phyloP scores from a whole-genome alignment of 2,329 filamentous ascomycete species.

The Thelonectria olida region DNA sequence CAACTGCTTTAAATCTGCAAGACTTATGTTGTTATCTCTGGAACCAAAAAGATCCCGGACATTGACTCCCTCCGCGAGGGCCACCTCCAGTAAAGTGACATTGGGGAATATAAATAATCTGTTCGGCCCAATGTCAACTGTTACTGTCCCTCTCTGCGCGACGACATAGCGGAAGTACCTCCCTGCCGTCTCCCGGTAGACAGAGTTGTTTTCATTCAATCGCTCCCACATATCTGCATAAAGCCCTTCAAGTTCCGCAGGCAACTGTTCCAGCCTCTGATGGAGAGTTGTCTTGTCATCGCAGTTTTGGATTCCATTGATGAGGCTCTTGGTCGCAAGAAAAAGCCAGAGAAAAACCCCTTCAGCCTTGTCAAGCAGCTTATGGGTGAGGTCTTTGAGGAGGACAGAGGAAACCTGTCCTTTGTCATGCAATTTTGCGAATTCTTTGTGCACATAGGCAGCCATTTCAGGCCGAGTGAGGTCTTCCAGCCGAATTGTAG shows the following conservation, averaged over 20 bases:
- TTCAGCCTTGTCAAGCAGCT: not conserved
- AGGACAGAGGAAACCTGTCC: too few species aligned
- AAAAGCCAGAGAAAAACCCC: not conserved
- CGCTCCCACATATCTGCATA: not conserved
- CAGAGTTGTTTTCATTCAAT: not conserved
- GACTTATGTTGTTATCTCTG: not conserved
- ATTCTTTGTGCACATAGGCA: slow-evolving; percentile 4
- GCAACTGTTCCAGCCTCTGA: not conserved
- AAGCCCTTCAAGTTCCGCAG: not conserved
- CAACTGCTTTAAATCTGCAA: not conserved
- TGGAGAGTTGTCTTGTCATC: not conserved
- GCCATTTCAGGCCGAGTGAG: slow-evolving; percentile 19
- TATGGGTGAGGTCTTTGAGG: not conserved
- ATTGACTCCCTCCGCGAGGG: not conserved
- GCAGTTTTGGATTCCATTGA: not conserved
- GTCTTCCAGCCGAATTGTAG: slow-evolving; percentile 9
- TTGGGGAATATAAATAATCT: not conserved
- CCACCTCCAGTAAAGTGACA: not conserved
- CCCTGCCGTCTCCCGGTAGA: not conserved
- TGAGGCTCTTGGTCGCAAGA: not conserved
- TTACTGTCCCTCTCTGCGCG: not conserved
- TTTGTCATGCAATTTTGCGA: not conserved
- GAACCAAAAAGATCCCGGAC: not conserved
- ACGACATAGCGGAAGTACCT: not conserved
- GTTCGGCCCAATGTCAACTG: not conserved